Percentiles rank a stretch among this genome's conserved stretches.
phyloP scores from a whole-genome alignment of 371 early-diverging fungal species.

The Mortierella polycephala region DNA sequence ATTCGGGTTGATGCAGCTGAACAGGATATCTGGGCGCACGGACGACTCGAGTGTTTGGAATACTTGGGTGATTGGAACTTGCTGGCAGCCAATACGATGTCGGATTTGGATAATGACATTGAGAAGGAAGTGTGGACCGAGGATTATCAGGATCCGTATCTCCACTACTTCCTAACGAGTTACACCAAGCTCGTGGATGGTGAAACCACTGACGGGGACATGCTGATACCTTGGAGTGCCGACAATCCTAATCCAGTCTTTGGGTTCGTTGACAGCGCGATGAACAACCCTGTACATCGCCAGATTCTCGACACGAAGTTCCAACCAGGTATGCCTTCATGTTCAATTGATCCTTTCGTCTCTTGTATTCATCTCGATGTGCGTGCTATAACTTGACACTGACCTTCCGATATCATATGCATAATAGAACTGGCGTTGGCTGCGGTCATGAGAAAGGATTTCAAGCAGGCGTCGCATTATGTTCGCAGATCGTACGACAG shows the following conservation, averaged over 20 bases:
- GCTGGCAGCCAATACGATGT: slow-evolving; percentile 58
- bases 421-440: slow-evolving; percentile 62
- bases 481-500: slow-evolving; percentile 63
- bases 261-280: slow-evolving; percentile 62
- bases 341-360: background rate
- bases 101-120: slow-evolving; percentile 57
- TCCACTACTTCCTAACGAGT: slow-evolving; percentile 67
- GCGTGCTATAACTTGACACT: background rate
- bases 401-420: background rate
- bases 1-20: slow-evolving; percentile 56
- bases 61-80: slow-evolving; percentile 74
- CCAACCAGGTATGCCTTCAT: slow-evolving; percentile 60
- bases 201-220: slow-evolving; percentile 45
- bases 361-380: background rate
- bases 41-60: slow-evolving; percentile 69
- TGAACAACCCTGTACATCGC: slow-evolving; percentile 51
- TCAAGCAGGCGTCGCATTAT: slow-evolving; percentile 64
- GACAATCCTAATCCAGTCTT: slow-evolving; percentile 66
- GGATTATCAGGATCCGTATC: slow-evolving; percentile 61
- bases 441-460: slow-evolving; percentile 59
- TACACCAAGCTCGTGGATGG: slow-evolving; percentile 64
- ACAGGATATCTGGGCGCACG: slow-evolving; percentile 64
- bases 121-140: slow-evolving; percentile 61
- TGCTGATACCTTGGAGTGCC: slow-evolving; percentile 58
- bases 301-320: slow-evolving; percentile 55